Evolutionary conservation across 345 rosid species (phyloP).

Genomic region (Nephelium lappaceum): DNA sequence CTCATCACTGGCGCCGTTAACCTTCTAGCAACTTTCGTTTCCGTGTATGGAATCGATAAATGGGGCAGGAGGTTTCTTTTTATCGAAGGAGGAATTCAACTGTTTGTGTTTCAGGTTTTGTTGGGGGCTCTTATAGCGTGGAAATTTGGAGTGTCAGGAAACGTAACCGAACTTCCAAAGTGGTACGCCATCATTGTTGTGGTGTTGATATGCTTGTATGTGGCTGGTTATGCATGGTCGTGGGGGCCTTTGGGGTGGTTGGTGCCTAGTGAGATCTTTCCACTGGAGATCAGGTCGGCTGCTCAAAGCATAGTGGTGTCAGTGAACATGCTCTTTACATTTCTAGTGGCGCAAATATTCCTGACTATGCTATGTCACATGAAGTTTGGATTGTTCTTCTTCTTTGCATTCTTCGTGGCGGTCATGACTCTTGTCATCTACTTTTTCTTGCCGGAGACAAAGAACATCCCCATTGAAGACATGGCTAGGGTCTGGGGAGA

Average conservation of each 20-base stretch:
- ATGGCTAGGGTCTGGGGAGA: background rate
- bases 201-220: background rate
- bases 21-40: slow-evolving; percentile 35
- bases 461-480: background rate
- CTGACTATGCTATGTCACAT: slow-evolving; percentile 1
- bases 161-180: background rate
- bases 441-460: slow-evolving; percentile 14
- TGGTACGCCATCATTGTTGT: background rate
- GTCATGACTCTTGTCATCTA: background rate
- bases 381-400: slow-evolving; percentile 10
- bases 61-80: slow-evolving; percentile 48
- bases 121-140: background rate
- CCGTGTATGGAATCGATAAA: slow-evolving; percentile 37
- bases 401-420: background rate
- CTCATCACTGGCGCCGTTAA: slow-evolving; percentile 41
- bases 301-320: background rate
- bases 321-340: slow-evolving; percentile 7
- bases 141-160: slow-evolving; percentile 13
- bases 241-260: slow-evolving; percentile 16
- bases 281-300: slow-evolving; percentile 8
- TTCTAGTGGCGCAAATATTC: background rate
- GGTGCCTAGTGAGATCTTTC: slow-evolving; percentile 9
- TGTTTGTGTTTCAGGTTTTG: slow-evolving; percentile 40
- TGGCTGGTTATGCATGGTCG: background rate
- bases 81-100: slow-evolving; percentile 47